phyloP scores from a whole-genome alignment of 2,329 filamentous ascomycete genomes.

The Beauveria brongniartii region DNA sequence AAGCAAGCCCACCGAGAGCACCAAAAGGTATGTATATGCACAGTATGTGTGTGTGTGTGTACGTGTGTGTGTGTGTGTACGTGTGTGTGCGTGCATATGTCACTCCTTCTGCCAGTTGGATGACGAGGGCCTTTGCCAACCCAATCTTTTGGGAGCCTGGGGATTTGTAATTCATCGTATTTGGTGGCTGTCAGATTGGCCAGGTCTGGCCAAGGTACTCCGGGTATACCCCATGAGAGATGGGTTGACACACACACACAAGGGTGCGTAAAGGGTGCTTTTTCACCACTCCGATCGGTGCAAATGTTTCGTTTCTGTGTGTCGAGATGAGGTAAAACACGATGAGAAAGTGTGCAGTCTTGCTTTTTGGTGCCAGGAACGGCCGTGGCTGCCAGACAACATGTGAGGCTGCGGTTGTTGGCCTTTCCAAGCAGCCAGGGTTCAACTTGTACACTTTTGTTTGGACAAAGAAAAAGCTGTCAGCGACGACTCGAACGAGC shows the following conservation, averaged over 20 bases:
- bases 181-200: neutral
- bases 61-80: neutral
- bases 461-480: neutral
- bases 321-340: conserved; percentile 12
- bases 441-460: no score
- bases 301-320: conserved; percentile 10
- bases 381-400: neutral
- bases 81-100: neutral
- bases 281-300: conserved; percentile 9
- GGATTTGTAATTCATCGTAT: neutral
- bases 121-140: no score
- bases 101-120: neutral
- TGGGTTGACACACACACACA: neutral
- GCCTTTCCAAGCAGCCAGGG: neutral
- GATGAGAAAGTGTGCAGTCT: conserved; percentile 3
- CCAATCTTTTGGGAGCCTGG: no score
- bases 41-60: neutral
- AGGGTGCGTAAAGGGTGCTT: neutral
- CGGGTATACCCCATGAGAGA: neutral
- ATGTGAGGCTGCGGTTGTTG: neutral
- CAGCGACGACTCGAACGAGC: neutral
- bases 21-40: neutral
- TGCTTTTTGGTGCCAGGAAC: conserved; percentile 6
- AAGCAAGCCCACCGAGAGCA: conserved; percentile 5
- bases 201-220: neutral